Percentiles rank a stretch among this genome's conserved stretches.
phyloP scores from a whole-genome alignment of 306 rosid species.

The Inga laurina region DNA sequence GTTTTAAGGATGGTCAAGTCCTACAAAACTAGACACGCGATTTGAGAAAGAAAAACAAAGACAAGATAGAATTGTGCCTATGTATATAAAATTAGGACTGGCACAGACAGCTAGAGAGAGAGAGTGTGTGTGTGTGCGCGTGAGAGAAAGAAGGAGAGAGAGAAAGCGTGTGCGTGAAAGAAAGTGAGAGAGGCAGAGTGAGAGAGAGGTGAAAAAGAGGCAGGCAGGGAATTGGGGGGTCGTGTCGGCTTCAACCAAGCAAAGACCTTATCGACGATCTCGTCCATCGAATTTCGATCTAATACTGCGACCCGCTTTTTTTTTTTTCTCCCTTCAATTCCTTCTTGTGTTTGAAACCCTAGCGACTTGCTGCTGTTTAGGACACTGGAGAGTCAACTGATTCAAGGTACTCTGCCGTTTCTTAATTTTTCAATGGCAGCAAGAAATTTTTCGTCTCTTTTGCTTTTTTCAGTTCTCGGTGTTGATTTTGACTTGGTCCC shows the following conservation, averaged over 20 bases:
- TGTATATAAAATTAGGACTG: not conserved
- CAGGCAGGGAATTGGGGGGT: conserved; percentile 45
- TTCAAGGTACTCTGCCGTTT: not conserved
- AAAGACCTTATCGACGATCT: conserved; percentile 70
- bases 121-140: not conserved
- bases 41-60: conserved; percentile 1
- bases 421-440: not conserved
- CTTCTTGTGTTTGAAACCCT: conserved; percentile 36
- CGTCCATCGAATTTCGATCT: conserved; percentile 39
- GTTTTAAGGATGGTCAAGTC: not conserved
- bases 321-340: conserved; percentile 10
- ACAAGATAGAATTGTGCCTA: not conserved
- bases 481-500: not conserved
- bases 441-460: not conserved
- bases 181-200: not conserved
- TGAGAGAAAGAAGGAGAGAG: not conserved
- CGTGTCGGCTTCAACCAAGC: conserved; percentile 96
- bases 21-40: not conserved
- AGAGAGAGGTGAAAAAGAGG: conserved; percentile 29
- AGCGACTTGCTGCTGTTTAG: not conserved
- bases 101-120: not conserved
- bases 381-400: not conserved
- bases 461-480: not conserved
- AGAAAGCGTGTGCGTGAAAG: not conserved
- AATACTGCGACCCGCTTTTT: not conserved